Conservation (phyloP, 1,284 basidiomycete genomes). For the Mycosarcoma mackinlayi region DNA sequence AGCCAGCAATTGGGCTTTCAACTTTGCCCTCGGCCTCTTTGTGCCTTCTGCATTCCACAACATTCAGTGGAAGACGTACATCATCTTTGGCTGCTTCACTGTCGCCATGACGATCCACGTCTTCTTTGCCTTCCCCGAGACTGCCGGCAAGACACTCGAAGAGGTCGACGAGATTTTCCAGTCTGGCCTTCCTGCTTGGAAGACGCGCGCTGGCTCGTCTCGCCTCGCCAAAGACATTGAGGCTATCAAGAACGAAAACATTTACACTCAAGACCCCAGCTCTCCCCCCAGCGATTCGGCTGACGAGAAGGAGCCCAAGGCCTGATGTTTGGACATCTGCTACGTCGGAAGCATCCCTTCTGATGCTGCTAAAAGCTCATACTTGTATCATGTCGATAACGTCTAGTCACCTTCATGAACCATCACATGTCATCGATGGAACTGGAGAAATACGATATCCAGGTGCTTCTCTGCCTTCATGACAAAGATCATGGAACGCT, state of each 20-base stretch:
- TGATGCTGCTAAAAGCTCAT: too few relatives aligned
- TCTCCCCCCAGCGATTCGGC: constrained; percentile 16
- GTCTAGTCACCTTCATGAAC: too few relatives aligned
- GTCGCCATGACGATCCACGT: constrained; percentile 42
- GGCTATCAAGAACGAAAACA: constrained; percentile 11
- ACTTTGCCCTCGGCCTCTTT: constrained; percentile 41
- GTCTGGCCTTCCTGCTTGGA: constrained; percentile 20
- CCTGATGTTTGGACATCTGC: too few relatives aligned
- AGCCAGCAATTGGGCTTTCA: constrained; percentile 28
- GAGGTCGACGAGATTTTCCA: constrained; percentile 37
- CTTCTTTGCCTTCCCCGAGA: constrained; percentile 48
- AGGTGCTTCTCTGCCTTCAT: neutral
- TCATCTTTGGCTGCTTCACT: constrained; percentile 40
- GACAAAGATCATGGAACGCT: neutral
- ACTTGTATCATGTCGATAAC: too few relatives aligned
- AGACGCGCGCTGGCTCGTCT: constrained; percentile 17
- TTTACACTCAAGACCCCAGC: constrained; percentile 3
- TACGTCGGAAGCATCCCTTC: too few relatives aligned
- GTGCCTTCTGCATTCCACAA: constrained; percentile 37
- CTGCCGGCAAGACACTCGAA: constrained; percentile 29
- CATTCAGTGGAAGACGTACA: constrained; percentile 49
- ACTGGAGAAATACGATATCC: neutral
- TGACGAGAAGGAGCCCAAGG: constrained; percentile 28
- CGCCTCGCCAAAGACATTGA: constrained; percentile 13
- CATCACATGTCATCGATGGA: too few relatives aligned